phyloP scores from a whole-genome alignment of 371 early-diverging fungal species.

The Saksenaea oblongispora region DNA sequence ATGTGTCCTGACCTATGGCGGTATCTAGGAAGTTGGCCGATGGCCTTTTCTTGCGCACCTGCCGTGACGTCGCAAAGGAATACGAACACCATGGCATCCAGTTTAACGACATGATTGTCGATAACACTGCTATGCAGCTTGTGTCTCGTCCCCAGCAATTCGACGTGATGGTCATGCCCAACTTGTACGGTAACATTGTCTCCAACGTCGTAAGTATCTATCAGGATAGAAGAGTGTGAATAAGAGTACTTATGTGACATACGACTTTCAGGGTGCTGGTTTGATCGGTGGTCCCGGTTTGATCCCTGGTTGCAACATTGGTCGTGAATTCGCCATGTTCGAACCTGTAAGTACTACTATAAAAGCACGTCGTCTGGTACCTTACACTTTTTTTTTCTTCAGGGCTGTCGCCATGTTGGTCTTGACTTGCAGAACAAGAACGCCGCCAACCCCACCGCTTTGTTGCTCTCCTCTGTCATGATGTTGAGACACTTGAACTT shows the following conservation, averaged over 20 bases:
- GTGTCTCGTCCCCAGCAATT: constrained; percentile 96
- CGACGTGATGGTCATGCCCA: constrained; percentile 97
- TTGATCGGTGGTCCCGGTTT: constrained; percentile 95
- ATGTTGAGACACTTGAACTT: constrained; percentile 96
- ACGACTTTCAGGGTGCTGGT: constrained; percentile 72
- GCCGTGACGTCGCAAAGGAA: constrained; percentile 90
- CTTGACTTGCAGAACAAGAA: constrained; percentile 91
- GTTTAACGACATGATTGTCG: constrained; percentile 98
- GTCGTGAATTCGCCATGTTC: constrained; percentile 94
- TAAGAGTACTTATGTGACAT: background rate
- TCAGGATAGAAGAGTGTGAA: background rate
- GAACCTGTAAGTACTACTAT: constrained; percentile 68
- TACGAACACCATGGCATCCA: constrained; percentile 85
- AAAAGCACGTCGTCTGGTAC: background rate
- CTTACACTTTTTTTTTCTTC: background rate
- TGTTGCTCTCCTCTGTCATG: constrained; percentile 92
- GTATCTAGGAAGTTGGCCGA: constrained; percentile 89
- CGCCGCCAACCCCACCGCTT: constrained; percentile 93
- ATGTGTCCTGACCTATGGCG: background rate
- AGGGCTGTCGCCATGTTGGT: constrained; percentile 94
- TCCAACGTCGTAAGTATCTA: constrained; percentile 72
- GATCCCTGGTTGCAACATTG: constrained; percentile 95
- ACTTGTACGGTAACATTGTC: constrained; percentile 97
- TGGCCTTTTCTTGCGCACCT: constrained; percentile 94
- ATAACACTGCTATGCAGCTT: constrained; percentile 98